Evolutionary conservation across 1,284 basidiomycete genomes (phyloP).

Genomic region (Apiotrichum mycotoxinovorans): DNA sequence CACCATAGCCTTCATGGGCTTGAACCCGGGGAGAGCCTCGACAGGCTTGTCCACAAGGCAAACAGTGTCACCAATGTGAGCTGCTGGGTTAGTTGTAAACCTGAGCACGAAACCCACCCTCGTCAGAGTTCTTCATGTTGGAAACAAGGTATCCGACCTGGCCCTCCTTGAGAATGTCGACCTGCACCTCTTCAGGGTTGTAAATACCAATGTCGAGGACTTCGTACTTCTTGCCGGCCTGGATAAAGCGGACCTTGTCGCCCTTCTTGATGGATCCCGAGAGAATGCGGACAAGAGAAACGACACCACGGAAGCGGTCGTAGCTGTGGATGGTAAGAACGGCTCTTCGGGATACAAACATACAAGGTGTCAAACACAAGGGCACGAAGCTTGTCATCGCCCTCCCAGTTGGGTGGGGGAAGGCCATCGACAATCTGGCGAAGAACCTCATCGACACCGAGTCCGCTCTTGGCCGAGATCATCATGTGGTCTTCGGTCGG

Average conservation of each 20-base stretch:
- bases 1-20: constrained; percentile 91
- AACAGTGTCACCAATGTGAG: constrained; percentile 75
- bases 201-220: constrained; percentile 88
- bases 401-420: constrained; percentile 61
- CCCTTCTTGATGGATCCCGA: constrained; percentile 65
- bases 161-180: constrained; percentile 68
- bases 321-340: constrained; percentile 62
- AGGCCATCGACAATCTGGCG: constrained; percentile 75
- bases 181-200: constrained; percentile 80
- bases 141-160: constrained; percentile 87
- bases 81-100: constrained; percentile 9
- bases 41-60: constrained; percentile 71
- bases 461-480: constrained; percentile 90
- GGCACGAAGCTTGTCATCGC: constrained; percentile 65
- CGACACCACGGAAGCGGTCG: constrained; percentile 93
- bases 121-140: constrained; percentile 97
- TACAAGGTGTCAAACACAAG: constrained; percentile 91
- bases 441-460: constrained; percentile 68
- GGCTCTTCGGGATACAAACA: constrained; percentile 42
- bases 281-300: constrained; percentile 77
- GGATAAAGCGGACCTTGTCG: constrained; percentile 80
- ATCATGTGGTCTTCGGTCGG: constrained; percentile 66
- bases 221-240: constrained; percentile 88
- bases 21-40: constrained; percentile 85
- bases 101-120: constrained; percentile 59